Conservation (phyloP, 2,329 filamentous ascomycete genomes). For the Cladophialophora chaetospira region DNA sequence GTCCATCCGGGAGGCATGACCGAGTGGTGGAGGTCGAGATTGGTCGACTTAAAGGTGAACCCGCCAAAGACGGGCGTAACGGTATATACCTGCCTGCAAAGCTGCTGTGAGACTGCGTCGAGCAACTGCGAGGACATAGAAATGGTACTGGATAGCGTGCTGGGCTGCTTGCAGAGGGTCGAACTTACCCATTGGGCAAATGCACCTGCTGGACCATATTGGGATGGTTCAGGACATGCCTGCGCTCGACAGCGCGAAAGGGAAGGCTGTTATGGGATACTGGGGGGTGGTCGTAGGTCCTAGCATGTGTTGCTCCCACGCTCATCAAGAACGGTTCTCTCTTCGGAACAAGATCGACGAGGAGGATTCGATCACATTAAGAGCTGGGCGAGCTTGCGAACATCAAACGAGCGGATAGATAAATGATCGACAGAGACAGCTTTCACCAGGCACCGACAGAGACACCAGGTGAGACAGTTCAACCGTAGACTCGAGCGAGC, state of each 20-base stretch:
- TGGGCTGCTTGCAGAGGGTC: neutral
- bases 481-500: too few relatives aligned
- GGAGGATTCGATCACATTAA: too few relatives aligned
- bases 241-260: neutral
- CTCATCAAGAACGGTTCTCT: neutral
- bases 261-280: neutral
- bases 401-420: neutral
- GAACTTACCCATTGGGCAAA: slow-evolving; percentile 80
- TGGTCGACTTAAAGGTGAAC: slow-evolving; percentile 81
- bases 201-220: slow-evolving; percentile 42
- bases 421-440: neutral
- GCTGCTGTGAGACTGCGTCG: slow-evolving; percentile 58
- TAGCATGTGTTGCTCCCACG: neutral
- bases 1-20: slow-evolving; percentile 88
- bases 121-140: neutral
- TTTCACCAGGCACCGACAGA: neutral
- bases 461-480: neutral
- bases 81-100: slow-evolving; percentile 54
- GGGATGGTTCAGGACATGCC: slow-evolving; percentile 11
- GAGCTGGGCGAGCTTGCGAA: too few relatives aligned
- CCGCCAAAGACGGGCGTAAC: slow-evolving; percentile 89
- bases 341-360: neutral
- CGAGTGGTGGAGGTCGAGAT: slow-evolving; percentile 67
- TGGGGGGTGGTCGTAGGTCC: neutral
- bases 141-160: neutral